Evolutionary conservation across 495 filamentous ascomycete species (phyloP).

Genomic region (Endocarpon pusillum): DNA sequence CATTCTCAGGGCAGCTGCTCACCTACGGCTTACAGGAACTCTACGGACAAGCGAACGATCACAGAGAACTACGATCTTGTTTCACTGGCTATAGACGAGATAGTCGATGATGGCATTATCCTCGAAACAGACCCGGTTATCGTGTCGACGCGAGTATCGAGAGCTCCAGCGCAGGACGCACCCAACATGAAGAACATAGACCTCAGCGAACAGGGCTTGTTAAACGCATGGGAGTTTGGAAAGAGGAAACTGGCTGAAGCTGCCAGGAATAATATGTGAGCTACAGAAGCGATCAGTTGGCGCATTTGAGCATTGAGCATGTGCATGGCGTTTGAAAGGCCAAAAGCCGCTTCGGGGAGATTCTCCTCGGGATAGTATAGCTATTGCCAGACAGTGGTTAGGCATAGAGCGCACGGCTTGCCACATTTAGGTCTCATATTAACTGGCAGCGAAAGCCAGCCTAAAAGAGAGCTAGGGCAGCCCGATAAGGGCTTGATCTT

Average conservation of each 20-base stretch:
- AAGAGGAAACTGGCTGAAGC: conserved; percentile 83
- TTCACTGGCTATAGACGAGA: conserved; percentile 84
- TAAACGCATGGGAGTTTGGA: conserved; percentile 90
- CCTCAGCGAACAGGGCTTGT: conserved; percentile 83
- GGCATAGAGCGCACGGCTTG: no score
- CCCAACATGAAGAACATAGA: conserved; percentile 82
- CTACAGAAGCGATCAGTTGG: no score
- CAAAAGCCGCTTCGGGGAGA: no score
- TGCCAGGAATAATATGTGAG: conserved; percentile 6
- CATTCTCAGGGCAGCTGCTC: conserved; percentile 1
- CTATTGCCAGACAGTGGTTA: no score
- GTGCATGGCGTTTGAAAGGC: no score
- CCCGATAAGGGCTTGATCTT: no score
- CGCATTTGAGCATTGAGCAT: no score
- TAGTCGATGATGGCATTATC: conserved; percentile 91
- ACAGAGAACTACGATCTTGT: conserved; percentile 95
- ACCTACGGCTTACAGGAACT: conserved; percentile 39
- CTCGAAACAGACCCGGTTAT: conserved; percentile 91
- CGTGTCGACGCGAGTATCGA: conserved; percentile 77
- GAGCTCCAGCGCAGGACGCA: conserved; percentile 79
- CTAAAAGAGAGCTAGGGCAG: no score
- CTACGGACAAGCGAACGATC: conserved; percentile 91
- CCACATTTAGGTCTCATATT: no score
- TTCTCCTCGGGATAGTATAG: no score
- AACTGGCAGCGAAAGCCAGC: no score